Evolutionary conservation across 805 yeast genomes (phyloP).

Genomic region (Pachysolen tannophilus): DNA sequence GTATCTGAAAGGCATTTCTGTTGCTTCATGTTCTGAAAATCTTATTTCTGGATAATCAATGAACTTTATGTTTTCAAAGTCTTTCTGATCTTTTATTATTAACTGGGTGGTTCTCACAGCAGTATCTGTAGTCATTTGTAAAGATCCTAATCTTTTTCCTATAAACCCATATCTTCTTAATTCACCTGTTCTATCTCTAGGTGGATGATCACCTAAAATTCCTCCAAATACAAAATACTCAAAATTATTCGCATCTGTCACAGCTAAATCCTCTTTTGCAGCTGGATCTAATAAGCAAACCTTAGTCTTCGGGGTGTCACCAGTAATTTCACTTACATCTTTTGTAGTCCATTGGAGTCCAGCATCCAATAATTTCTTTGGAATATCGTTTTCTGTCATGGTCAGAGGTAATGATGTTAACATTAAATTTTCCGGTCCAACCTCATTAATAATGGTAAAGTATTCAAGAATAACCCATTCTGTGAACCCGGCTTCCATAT

Average conservation of each 20-base stretch:
- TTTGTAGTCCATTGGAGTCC: constrained; percentile 78
- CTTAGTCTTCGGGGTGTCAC: constrained; percentile 30
- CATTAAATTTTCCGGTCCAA: constrained; percentile 68
- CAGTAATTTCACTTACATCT: constrained; percentile 52
- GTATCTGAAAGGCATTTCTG: constrained; percentile 97
- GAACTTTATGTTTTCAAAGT: constrained; percentile 70
- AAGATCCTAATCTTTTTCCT: constrained; percentile 79
- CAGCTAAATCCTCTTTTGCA: constrained; percentile 65
- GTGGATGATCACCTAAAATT: constrained; percentile 89
- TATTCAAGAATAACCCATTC: constrained; percentile 94
- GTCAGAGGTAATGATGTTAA: constrained; percentile 67
- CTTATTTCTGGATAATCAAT: constrained; percentile 93
- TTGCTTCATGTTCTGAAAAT: constrained; percentile 80
- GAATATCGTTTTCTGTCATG: constrained; percentile 57
- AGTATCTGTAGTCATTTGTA: constrained; percentile 97
- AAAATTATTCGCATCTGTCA: constrained; percentile 56
- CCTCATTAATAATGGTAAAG: constrained; percentile 70
- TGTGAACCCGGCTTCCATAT: constrained; percentile 95
- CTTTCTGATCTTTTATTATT: constrained; percentile 51
- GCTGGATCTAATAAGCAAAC: constrained; percentile 89
- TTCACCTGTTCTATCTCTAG: constrained; percentile 89
- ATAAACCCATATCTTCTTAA: constrained; percentile 78
- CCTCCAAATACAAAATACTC: constrained; percentile 96
- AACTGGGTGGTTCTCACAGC: constrained; percentile 87
- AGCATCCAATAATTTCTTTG: constrained; percentile 44